Percentiles rank a stretch among this genome's conserved stretches.
Evolutionary conservation across 768 basidiomycete species (phyloP).

Genomic region (Hericium coralloides): DNA sequence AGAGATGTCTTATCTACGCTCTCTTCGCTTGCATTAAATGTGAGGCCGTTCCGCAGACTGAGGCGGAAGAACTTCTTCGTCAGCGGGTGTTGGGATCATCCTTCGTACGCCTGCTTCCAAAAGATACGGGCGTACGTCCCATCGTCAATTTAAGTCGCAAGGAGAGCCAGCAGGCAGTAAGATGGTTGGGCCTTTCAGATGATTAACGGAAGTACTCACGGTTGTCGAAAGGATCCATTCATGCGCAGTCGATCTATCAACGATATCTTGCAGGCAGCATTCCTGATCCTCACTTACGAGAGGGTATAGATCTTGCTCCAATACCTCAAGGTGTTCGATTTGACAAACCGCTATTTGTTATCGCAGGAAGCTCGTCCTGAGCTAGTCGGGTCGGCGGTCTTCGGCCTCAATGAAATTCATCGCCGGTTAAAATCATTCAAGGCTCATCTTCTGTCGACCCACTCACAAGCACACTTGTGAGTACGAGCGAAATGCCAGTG

Average conservation of each 20-base stretch:
- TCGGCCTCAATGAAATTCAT: constrained; percentile 80
- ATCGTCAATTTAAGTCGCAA: constrained; percentile 82
- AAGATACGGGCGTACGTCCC: constrained; percentile 90
- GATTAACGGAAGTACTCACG: neutral
- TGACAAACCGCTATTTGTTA: neutral
- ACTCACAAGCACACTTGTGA: constrained; percentile 42
- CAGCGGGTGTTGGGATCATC: constrained; percentile 75
- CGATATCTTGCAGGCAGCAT: constrained; percentile 73
- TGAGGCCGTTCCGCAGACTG: constrained; percentile 32
- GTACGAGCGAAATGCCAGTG: constrained; percentile 7
- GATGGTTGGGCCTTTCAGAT: constrained; percentile 4
- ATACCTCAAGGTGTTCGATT: constrained; percentile 1
- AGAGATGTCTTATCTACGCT: constrained; percentile 8
- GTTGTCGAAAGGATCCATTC: constrained; percentile 2
- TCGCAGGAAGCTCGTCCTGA: constrained; percentile 50
- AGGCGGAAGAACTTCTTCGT: constrained; percentile 58
- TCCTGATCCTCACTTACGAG: constrained; percentile 83
- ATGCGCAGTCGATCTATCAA: constrained; percentile 61
- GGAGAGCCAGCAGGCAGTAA: constrained; percentile 23
- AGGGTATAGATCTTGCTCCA: constrained; percentile 38
- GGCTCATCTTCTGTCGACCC: constrained; percentile 29
- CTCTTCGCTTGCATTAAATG: neutral
- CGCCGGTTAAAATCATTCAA: constrained; percentile 66
- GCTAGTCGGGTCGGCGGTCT: constrained; percentile 73
- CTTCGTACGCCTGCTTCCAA: constrained; percentile 83